phyloP scores from a whole-genome alignment of 2,329 filamentous ascomycete species.

The Ophiostoma sp. region DNA sequence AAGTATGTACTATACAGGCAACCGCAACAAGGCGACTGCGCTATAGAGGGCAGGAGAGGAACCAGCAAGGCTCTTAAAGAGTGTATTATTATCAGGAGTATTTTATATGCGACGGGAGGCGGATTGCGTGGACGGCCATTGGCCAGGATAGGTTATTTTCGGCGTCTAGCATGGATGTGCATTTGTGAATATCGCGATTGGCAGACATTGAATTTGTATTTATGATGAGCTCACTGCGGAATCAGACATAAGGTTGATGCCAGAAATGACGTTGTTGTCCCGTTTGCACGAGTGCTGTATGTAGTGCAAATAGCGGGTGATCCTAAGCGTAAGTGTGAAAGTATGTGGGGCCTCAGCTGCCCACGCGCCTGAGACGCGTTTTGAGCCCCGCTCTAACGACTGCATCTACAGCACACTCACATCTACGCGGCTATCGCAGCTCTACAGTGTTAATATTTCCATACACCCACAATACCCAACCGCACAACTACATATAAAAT shows the following conservation, averaged over 20 bases:
- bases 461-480: not conserved
- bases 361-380: constrained; percentile 16
- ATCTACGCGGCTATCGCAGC: not conserved
- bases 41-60: not conserved
- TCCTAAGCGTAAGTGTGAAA: not conserved
- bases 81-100: constrained; percentile 5
- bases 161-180: not conserved
- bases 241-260: not conserved
- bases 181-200: not conserved
- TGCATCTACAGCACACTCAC: not conserved
- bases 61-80: not conserved
- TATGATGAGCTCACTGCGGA: not conserved
- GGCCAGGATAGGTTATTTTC: not conserved
- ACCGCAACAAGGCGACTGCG: not conserved
- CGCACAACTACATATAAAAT: constrained; percentile 5
- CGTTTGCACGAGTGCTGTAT: not conserved
- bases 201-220: not conserved
- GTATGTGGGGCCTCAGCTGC: not conserved
- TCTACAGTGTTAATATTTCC: not conserved
- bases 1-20: not conserved
- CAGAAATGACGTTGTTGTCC: not conserved
- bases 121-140: not conserved
- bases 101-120: not conserved
- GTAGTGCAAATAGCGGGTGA: not conserved
- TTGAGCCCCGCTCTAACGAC: constrained; percentile 18